Base-by-base conservation (phyloP, 2,329 filamentous ascomycete species). In the Talaromyces pinophilus region DNA sequence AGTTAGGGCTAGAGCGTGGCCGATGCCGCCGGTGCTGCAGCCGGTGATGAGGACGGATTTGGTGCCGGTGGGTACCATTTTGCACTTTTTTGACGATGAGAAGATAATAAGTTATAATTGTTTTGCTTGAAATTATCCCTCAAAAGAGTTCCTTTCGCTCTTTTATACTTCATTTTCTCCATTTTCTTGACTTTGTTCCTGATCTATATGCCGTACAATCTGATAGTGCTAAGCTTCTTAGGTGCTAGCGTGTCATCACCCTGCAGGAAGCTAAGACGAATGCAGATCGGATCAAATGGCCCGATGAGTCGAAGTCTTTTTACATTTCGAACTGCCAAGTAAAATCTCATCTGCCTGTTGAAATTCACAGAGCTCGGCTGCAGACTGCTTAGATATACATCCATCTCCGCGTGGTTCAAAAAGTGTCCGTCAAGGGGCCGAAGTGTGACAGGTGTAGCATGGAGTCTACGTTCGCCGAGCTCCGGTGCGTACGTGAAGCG, bases 1-100 rank as follows among this genome's bases (percentile, higher is more conserved):
- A n/a, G 42, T 61, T 46, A 61, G 59, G 59, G 59, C 59, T 61
- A 61, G 17, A 19, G 38, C 59, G 33, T 61, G 59, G 17, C 59
- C 59, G 42, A 61, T 61, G 59, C 59, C 42, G 11, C 59, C 59
- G 42, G 59, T 7, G 40, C 59, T 61, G 40, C 40, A 61, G 40
- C 59, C 59, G 17, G 59, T 61, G 59, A 61, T 61, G 7, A 61
- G 33, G 25, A 61, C 59, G 28, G 59, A 33, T 44, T 48, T 48
- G 35, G 35, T 11, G 33, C 2, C 2, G 11, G 1, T 35, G 10
- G 44, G 28, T 30, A 1, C 44, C 44, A 48, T 48, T 48, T 48
- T 15, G 5, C 44, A 2, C 5, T 42, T 35, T 42, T 42, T 19
- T 48, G 44, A 0, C 7, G 11, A 22, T 48, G 19, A 48, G 11